Evolutionary conservation across 129 eudicot genomes (phyloP).

Genomic region (Flaveria linearis): DNA sequence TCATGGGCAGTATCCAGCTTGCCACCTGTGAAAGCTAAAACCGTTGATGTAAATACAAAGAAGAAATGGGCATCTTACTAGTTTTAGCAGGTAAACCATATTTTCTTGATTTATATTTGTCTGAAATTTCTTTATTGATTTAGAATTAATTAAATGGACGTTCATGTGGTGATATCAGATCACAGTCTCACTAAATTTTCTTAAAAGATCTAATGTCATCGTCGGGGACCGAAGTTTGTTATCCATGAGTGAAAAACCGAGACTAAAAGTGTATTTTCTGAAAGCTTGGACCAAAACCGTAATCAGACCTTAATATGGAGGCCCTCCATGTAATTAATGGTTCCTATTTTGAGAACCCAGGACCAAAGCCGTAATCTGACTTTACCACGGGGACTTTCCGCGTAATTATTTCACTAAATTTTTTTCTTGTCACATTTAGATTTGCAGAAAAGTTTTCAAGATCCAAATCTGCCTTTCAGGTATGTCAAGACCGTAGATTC

Average conservation of each 20-base stretch:
- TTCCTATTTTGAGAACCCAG: not conserved
- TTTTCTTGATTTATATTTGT: not conserved
- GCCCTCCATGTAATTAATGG: too few species aligned
- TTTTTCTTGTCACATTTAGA: not conserved
- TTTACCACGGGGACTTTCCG: not conserved
- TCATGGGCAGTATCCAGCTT: conserved; percentile 49
- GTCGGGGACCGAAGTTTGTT: too few species aligned
- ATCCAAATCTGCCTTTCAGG: not conserved
- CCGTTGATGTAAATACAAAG: conserved; percentile 14
- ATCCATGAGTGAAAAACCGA: too few species aligned
- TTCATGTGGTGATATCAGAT: not conserved
- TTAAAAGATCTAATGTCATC: not conserved
- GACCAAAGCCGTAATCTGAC: not conserved
- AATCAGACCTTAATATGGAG: too few species aligned
- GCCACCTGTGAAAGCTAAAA: conserved; percentile 40
- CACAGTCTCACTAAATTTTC: too few species aligned
- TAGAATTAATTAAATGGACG: not conserved
- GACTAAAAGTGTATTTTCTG: too few species aligned
- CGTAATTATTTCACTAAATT: not conserved
- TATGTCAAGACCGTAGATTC: not conserved
- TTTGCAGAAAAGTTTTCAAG: not conserved
- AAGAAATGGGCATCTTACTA: conserved; percentile 1
- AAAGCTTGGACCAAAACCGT: too few species aligned
- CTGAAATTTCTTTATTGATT: not conserved
- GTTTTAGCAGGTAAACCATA: conserved; percentile 1